A percentile compares a stretch with the other conserved stretches of the same genome.
phyloP scores from a whole-genome alignment of 2,329 filamentous ascomycete genomes.

The Pyricularia pennisetigena region DNA sequence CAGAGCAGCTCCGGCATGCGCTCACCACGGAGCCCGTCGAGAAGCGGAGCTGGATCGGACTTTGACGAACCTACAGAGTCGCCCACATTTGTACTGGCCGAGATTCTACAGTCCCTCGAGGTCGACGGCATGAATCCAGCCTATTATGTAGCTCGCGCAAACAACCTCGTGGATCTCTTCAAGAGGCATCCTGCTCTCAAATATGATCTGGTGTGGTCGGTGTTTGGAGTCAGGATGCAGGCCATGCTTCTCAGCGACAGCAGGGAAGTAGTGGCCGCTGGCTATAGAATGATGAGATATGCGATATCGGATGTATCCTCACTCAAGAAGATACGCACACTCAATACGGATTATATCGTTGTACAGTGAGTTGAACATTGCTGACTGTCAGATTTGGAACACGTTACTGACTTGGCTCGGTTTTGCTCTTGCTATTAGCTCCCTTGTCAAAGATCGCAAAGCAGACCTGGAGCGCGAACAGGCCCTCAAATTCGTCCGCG shows the following conservation, averaged over 20 bases:
- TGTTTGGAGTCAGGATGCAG: slow-evolving; percentile 89
- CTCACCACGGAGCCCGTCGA: slow-evolving; percentile 44
- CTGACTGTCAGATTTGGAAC: background rate
- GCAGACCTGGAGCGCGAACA: slow-evolving; percentile 96
- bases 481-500: slow-evolving; percentile 89
- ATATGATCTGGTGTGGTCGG: slow-evolving; percentile 91
- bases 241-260: slow-evolving; percentile 93
- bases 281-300: slow-evolving; percentile 87
- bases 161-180: slow-evolving; percentile 92
- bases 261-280: slow-evolving; percentile 88
- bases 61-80: slow-evolving; percentile 67
- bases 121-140: slow-evolving; percentile 80
- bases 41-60: slow-evolving; percentile 49
- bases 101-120: slow-evolving; percentile 84
- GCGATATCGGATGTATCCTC: slow-evolving; percentile 88
- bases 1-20: slow-evolving; percentile 35
- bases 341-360: slow-evolving; percentile 89
- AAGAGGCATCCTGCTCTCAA: slow-evolving; percentile 88
- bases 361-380: slow-evolving; percentile 44
- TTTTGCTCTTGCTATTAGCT: slow-evolving; percentile 31
- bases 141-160: slow-evolving; percentile 90
- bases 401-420: background rate
- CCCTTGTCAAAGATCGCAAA: slow-evolving; percentile 89
- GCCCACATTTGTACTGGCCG: slow-evolving; percentile 81
- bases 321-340: slow-evolving; percentile 71